A percentile compares a stretch with the other conserved stretches of the same genome.
Evolutionary conservation across 2,329 filamentous ascomycete species (phyloP).

Genomic region (Neofusicoccum sp.): DNA sequence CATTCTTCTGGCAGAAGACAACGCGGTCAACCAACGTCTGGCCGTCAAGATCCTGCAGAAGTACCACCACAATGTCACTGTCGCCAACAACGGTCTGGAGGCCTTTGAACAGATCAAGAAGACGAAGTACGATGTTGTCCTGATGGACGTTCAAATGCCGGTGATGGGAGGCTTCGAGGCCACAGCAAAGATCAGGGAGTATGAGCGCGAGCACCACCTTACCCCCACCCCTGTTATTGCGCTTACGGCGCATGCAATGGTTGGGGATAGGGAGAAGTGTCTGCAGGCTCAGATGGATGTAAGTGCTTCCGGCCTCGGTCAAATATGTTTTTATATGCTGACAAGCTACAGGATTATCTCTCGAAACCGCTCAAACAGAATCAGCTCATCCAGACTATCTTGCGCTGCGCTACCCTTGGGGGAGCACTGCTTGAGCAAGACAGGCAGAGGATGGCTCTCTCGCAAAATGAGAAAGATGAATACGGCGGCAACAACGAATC

Average conservation of each 20-base stretch:
- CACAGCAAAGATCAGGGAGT: constrained; percentile 93
- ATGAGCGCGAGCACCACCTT: constrained; percentile 76
- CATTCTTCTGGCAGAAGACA: constrained; percentile 93
- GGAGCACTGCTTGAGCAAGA: constrained; percentile 78
- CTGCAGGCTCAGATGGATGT: constrained; percentile 96
- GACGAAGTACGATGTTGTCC: constrained; percentile 90
- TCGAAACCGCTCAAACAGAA: constrained; percentile 97
- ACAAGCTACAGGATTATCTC: constrained; percentile 68
- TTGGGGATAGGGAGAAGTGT: constrained; percentile 96
- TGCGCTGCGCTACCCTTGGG: constrained; percentile 92
- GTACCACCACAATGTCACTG: constrained; percentile 87
- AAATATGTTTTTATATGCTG: constrained; percentile 17
- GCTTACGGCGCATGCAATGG: constrained; percentile 95
- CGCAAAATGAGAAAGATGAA: constrained; percentile 24
- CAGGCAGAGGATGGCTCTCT: constrained; percentile 43
- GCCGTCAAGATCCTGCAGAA: constrained; percentile 97
- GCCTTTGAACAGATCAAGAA: constrained; percentile 89
- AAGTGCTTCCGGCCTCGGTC: constrained; percentile 21
- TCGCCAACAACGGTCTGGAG: constrained; percentile 92
- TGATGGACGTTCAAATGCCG: constrained; percentile 99
- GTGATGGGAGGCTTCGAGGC: constrained; percentile 96
- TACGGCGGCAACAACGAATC: constrained; percentile 19
- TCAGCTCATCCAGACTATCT: constrained; percentile 94
- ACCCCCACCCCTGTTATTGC: constrained; percentile 93
- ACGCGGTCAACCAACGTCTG: constrained; percentile 92